Conservation (phyloP, 371 early-diverging fungal genomes). For the Apophysomyces trapeziformis region DNA sequence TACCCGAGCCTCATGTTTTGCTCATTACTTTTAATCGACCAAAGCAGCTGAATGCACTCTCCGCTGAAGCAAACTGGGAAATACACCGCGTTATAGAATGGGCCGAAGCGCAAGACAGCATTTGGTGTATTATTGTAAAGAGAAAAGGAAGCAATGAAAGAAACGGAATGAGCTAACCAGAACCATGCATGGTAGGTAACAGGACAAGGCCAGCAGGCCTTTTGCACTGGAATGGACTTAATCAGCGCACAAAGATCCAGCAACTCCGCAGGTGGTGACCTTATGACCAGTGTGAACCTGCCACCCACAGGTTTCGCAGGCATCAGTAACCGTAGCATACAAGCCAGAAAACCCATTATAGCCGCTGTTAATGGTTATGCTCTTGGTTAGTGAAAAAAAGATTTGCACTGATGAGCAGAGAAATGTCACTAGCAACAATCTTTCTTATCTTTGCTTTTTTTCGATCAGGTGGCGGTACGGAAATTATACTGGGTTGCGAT, state of each 20-base stretch:
- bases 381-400: constrained; percentile 23
- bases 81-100: constrained; percentile 42
- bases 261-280: constrained; percentile 4
- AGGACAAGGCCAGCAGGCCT: constrained; percentile 51
- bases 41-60: constrained; percentile 47
- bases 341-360: constrained; percentile 51
- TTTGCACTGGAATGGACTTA: constrained; percentile 57
- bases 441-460: background rate
- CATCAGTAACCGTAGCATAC: constrained; percentile 38
- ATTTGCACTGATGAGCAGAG: background rate
- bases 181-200: constrained; percentile 36
- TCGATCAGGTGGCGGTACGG: constrained; percentile 51
- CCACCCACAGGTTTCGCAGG: constrained; percentile 54
- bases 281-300: constrained; percentile 14
- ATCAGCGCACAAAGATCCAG: constrained; percentile 35
- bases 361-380: constrained; percentile 58
- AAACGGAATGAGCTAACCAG: background rate
- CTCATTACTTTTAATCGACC: constrained; percentile 54
- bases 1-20: constrained; percentile 45
- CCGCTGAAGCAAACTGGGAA: constrained; percentile 49
- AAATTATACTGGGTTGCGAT: constrained; percentile 48
- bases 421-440: background rate
- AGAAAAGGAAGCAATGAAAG: background rate
- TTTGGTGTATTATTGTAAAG: constrained; percentile 55
- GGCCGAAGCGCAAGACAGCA: constrained; percentile 46